Percentiles rank a stretch among this genome's conserved stretches.
Conservation (phyloP, 1,284 basidiomycete genomes). For the Sporisorium scitamineum region DNA sequence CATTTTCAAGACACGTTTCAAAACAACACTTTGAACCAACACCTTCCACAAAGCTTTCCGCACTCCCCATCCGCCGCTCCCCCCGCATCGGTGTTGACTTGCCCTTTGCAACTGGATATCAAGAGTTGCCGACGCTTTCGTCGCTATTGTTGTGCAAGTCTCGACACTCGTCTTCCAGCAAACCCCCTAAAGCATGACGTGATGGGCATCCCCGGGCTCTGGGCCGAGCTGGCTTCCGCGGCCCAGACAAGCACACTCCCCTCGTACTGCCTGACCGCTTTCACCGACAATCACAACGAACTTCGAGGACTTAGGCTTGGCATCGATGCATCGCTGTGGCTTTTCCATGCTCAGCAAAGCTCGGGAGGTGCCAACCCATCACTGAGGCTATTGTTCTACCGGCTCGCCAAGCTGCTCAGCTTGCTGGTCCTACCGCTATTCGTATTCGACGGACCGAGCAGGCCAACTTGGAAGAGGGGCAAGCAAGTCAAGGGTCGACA, state of each 20-base stretch:
- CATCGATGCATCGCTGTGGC: constrained; percentile 70
- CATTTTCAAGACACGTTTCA: constrained; percentile 4
- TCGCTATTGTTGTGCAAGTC: neutral
- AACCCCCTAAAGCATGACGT: constrained; percentile 8
- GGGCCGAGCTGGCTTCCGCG: constrained; percentile 52
- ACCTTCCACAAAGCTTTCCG: constrained; percentile 7
- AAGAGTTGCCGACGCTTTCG: neutral
- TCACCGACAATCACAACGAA: constrained; percentile 25
- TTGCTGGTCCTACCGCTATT: constrained; percentile 87
- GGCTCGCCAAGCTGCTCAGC: constrained; percentile 77
- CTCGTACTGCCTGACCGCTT: constrained; percentile 36
- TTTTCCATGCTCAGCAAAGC: constrained; percentile 71
- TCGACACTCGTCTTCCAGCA: neutral
- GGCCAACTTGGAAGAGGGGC: constrained; percentile 85
- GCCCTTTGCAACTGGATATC: neutral
- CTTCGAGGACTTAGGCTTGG: constrained; percentile 50
- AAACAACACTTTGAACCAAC: constrained; percentile 11
- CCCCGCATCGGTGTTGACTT: neutral
- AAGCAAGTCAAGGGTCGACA: constrained; percentile 74
- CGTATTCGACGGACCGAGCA: constrained; percentile 90
- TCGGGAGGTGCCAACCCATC: constrained; percentile 72
- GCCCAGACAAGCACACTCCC: constrained; percentile 50
- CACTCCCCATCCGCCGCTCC: constrained; percentile 1
- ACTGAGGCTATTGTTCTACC: constrained; percentile 72
- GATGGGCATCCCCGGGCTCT: constrained; percentile 64